Percentiles rank a stretch among this genome's conserved stretches.
These are phyloP conservation scores for Lumnitzera littorea DNA, from an alignment of 345 rosid genomes.

Conservation along the genomic window DNA sequence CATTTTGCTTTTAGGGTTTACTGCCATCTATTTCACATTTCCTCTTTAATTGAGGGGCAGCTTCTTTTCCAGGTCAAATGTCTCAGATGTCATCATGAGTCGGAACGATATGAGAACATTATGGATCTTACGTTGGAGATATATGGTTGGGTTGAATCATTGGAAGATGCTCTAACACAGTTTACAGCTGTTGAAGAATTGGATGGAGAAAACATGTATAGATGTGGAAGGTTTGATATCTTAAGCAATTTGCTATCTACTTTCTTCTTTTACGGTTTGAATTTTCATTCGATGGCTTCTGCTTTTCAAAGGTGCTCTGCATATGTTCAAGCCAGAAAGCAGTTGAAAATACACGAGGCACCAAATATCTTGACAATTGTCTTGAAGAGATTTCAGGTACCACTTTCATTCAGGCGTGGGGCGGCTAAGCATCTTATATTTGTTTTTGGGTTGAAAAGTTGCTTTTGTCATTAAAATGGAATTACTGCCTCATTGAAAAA, in stretches of 20 bases:
- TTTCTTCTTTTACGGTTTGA: neutral
- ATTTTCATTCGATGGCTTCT: neutral
- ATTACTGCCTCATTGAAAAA: too few species aligned
- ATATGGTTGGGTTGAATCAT: slow-evolving; percentile 73
- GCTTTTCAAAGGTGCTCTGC: slow-evolving; percentile 52
- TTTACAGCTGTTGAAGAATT: slow-evolving; percentile 76
- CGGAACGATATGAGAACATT: slow-evolving; percentile 74
- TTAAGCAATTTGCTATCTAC: neutral
- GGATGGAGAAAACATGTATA: slow-evolving; percentile 86
- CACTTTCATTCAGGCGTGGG: neutral
- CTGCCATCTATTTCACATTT: neutral
- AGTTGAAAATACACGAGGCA: slow-evolving; percentile 72
- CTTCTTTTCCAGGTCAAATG: slow-evolving; percentile 50
- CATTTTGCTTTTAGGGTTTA: slow-evolving; percentile 3
- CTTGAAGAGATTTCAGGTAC: slow-evolving; percentile 82
- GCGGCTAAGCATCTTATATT: too few species aligned
- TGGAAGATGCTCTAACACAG: slow-evolving; percentile 77
- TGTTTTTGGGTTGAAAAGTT: too few species aligned
- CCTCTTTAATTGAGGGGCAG: neutral
- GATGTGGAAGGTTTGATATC: slow-evolving; percentile 67
- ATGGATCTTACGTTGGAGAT: slow-evolving; percentile 88
- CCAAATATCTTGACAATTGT: slow-evolving; percentile 87
- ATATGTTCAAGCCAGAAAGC: slow-evolving; percentile 75
- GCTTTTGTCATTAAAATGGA: too few species aligned
- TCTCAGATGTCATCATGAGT: slow-evolving; percentile 65